phyloP scores from a whole-genome alignment of 805 yeast species.

The Pichia californica region DNA sequence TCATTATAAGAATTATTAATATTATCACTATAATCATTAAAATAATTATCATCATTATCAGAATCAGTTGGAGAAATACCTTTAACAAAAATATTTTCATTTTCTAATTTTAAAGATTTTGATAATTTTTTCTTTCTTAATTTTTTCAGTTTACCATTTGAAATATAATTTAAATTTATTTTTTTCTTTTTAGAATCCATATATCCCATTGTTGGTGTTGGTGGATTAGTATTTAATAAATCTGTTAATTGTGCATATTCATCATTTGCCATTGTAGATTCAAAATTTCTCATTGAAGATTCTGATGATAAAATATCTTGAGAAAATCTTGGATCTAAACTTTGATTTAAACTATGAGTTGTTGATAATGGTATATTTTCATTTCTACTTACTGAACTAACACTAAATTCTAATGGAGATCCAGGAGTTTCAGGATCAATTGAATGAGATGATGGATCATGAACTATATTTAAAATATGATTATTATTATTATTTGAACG shows the following conservation, averaged over 20 bases:
- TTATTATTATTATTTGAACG: too few species aligned
- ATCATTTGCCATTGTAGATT: conserved; percentile 33
- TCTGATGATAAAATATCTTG: conserved; percentile 13
- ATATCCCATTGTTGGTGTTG: conserved; percentile 29
- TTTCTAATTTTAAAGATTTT: background rate
- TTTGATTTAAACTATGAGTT: background rate
- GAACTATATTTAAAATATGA: background rate
- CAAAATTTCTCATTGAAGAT: conserved; percentile 21
- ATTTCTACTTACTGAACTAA: conserved; percentile 5
- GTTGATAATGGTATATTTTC: background rate
- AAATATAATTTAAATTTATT: background rate
- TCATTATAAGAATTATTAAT: too few species aligned
- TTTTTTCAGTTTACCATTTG: background rate
- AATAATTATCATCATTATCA: background rate
- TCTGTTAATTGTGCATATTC: conserved; percentile 31
- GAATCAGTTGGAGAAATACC: background rate
- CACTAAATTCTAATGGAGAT: conserved; percentile 13
- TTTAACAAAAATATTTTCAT: background rate
- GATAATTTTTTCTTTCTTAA: background rate
- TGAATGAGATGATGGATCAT: background rate
- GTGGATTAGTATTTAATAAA: conserved; percentile 30
- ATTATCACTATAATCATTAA: background rate
- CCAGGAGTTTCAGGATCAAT: conserved; percentile 9
- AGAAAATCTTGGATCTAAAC: background rate
- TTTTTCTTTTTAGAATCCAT: background rate